Conservation (phyloP, 768 basidiomycete species). For the Piloderma croceum region DNA sequence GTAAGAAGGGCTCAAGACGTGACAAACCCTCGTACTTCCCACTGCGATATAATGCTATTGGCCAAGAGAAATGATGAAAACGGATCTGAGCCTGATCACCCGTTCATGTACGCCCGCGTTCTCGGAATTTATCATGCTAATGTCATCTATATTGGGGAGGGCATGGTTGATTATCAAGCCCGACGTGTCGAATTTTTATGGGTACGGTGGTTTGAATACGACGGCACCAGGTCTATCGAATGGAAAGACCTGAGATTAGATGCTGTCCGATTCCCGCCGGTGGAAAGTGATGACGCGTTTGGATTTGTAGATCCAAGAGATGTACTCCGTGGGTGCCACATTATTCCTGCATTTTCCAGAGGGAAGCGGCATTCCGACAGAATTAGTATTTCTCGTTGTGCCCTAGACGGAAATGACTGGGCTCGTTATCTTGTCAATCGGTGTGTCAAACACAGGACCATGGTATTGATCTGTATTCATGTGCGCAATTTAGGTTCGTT, state of each 20-base stretch:
- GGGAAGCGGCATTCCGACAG: too few relatives aligned
- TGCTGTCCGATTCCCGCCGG: background rate
- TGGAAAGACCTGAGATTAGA: background rate
- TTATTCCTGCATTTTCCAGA: conserved; percentile 8
- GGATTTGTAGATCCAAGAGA: conserved; percentile 9
- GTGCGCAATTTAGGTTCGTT: too few relatives aligned
- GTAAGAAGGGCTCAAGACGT: conserved; percentile 12
- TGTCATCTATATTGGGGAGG: background rate
- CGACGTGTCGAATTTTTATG: conserved; percentile 7
- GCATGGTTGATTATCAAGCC: background rate
- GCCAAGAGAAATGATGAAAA: conserved; percentile 2
- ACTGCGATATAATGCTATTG: conserved; percentile 9
- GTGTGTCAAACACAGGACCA: too few relatives aligned
- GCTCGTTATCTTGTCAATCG: conserved; percentile 7
- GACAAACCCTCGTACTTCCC: conserved; percentile 6
- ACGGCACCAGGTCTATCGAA: background rate
- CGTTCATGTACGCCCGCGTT: conserved; percentile 14
- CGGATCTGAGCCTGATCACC: too few relatives aligned
- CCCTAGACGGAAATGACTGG: conserved; percentile 7
- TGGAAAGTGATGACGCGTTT: background rate
- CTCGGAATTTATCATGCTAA: conserved; percentile 1
- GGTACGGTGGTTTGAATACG: conserved; percentile 8
- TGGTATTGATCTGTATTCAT: too few relatives aligned
- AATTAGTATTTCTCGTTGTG: conserved; percentile 1
- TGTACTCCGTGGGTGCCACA: conserved; percentile 6